These are phyloP conservation scores for Sporothrix schenckii DNA, from an alignment of 2,329 filamentous ascomycete genomes.

Conservation along the genomic window DNA sequence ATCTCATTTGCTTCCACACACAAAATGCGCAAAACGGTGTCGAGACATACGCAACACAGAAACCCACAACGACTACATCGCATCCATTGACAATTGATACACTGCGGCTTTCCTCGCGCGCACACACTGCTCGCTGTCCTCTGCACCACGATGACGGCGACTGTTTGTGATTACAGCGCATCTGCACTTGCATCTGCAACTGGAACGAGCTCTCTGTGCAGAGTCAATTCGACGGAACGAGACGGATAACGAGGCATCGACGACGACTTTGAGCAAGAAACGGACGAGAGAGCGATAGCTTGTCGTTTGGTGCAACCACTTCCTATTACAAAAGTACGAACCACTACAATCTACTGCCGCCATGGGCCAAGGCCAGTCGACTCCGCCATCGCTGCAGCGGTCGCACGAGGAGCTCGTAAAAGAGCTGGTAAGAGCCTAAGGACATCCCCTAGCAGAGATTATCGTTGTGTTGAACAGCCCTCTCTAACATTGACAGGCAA, in stretches of 20 bases:
- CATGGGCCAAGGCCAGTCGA: constrained; percentile 59
- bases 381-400: constrained; percentile 48
- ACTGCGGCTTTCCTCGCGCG: background rate
- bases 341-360: background rate
- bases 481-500: constrained; percentile 49
- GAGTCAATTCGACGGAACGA: background rate
- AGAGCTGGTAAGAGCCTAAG: constrained; percentile 51
- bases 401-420: constrained; percentile 57
- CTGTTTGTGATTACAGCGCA: constrained; percentile 16
- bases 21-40: background rate
- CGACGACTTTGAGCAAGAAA: background rate
- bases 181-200: constrained; percentile 1
- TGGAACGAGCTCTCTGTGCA: background rate
- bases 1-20: constrained; percentile 2
- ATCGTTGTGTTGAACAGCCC: no score
- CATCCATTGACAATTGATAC: background rate
- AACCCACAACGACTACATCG: background rate
- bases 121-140: background rate
- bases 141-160: background rate
- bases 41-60: background rate
- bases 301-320: background rate
- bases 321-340: background rate
- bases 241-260: background rate
- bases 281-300: background rate
- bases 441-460: background rate